Evolutionary conservation across 345 rosid species (phyloP).

Genomic region (Aethionema arabicum): DNA sequence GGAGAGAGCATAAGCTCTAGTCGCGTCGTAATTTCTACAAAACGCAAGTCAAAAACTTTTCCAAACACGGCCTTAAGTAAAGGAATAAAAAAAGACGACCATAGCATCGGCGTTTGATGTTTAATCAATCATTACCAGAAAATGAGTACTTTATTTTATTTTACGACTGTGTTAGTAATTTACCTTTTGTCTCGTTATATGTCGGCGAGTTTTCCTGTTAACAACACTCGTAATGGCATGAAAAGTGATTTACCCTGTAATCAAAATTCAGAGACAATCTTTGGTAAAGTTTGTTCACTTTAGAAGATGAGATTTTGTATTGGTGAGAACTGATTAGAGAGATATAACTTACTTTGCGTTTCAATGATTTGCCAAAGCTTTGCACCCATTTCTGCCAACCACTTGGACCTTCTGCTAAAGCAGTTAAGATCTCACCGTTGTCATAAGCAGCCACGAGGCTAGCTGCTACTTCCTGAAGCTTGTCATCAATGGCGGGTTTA

Average conservation of each 20-base stretch:
- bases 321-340: neutral
- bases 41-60: slow-evolving; percentile 19
- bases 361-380: slow-evolving; percentile 68
- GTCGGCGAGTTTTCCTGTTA: slow-evolving; percentile 76
- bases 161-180: neutral
- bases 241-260: slow-evolving; percentile 86
- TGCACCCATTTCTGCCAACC: slow-evolving; percentile 97
- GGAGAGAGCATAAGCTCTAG: slow-evolving; percentile 95
- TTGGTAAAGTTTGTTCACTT: slow-evolving; percentile 22
- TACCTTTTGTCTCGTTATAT: slow-evolving; percentile 68
- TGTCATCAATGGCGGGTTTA: slow-evolving; percentile 61
- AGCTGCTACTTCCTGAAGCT: slow-evolving; percentile 70
- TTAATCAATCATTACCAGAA: slow-evolving; percentile 10
- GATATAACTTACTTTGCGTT: slow-evolving; percentile 66
- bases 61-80: neutral
- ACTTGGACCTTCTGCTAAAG: slow-evolving; percentile 69
- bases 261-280: slow-evolving; percentile 6
- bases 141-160: slow-evolving; percentile 34
- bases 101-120: slow-evolving; percentile 33
- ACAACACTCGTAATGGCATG: slow-evolving; percentile 80
- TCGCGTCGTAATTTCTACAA: slow-evolving; percentile 67
- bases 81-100: neutral
- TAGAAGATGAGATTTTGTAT: slow-evolving; percentile 1
- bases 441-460: slow-evolving; percentile 79
- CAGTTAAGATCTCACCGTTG: slow-evolving; percentile 63